phyloP scores from a whole-genome alignment of 1,284 basidiomycete species.

The Apiotrichum gamsii region DNA sequence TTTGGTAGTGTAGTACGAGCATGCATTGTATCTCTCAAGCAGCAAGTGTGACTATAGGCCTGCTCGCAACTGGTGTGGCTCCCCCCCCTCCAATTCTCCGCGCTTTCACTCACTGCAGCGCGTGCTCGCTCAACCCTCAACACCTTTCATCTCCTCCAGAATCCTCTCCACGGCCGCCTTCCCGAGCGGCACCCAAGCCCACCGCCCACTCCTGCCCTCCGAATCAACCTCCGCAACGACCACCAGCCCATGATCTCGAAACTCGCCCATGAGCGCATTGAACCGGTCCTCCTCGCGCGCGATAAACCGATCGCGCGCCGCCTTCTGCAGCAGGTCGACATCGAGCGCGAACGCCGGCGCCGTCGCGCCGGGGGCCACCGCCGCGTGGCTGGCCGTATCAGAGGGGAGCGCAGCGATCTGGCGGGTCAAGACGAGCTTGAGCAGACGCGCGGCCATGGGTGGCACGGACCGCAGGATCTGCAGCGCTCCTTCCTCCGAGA shows the following conservation, averaged over 20 bases:
- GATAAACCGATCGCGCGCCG: slow-evolving; percentile 62
- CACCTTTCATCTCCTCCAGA: slow-evolving; percentile 29
- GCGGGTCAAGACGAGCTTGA: slow-evolving; percentile 59
- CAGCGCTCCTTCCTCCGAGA: slow-evolving; percentile 71
- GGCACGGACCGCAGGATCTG: slow-evolving; percentile 82
- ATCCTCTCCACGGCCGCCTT: slow-evolving; percentile 54
- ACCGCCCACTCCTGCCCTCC: slow-evolving; percentile 42
- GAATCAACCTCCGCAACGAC: slow-evolving; percentile 50
- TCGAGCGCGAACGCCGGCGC: slow-evolving; percentile 44
- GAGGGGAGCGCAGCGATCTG: slow-evolving; percentile 59
- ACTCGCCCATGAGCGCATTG: slow-evolving; percentile 74
- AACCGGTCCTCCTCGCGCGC: slow-evolving; percentile 79
- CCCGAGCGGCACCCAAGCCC: slow-evolving; percentile 75
- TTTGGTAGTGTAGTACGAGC: too few species aligned
- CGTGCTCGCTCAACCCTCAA: slow-evolving; percentile 20
- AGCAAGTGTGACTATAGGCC: too few species aligned
- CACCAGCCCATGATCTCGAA: slow-evolving; percentile 78
- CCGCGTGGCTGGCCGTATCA: slow-evolving; percentile 23
- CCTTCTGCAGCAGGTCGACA: slow-evolving; percentile 38
- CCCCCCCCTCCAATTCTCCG: too few species aligned
- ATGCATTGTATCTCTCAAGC: too few species aligned
- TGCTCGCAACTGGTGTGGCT: too few species aligned
- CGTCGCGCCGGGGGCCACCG: slow-evolving; percentile 12
- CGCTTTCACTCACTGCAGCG: background rate
- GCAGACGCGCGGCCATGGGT: slow-evolving; percentile 72